Base-by-base conservation (phyloP, 257 asterid genomes). In the Jasminum sambac region DNA sequence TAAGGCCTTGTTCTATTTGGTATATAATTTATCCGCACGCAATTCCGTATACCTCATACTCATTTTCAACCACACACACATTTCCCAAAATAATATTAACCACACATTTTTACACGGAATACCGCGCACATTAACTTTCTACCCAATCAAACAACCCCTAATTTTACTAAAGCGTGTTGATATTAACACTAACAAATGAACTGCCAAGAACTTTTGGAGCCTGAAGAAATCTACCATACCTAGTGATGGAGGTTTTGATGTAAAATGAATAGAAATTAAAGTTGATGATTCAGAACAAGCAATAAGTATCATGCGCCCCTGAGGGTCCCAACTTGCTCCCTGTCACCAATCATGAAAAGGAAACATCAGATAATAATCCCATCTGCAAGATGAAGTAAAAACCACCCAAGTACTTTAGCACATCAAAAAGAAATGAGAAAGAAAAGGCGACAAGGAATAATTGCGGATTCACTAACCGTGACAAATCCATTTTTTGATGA, bases 321-420 rank as follows among this genome's bases (percentile, higher is more conserved):
- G 90, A 60, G 96, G 98, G 83, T 94, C 98, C 99, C 99, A 94
- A 17, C 88, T 82, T 77, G 98, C 99, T 80, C 99, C 95, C 98
- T 93, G 74, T 61, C 69, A 74, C 63, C 75, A 78, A 58, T 38
- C 9, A 66, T 65, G 63, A 44, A 67, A 66, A 83, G 34, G 34
- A 74, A 74, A 44, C 26, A 61, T 72, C 37, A 81, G 70, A 17
- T 9, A 52, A 50, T 24, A 41, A 21, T 64, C 17, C 14, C 40
- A 69, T n/a, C 57, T 10, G 42, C 59, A 78, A 43, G 19, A 60
- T 68, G 63, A 23, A 50, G 34, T 50, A 17, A 17, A 17, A 39
- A 48, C 14, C 4, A 1, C 1, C 1, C 4, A 30, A 30, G 36
- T 4, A 30, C 4, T 30, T 30, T 30, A 30, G 1, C 36, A 4